Percentiles rank a stretch among this genome's conserved stretches.
Evolutionary conservation across 495 filamentous ascomycete genomes (phyloP).

Genomic region (Friedmanniomyces endolithicus): DNA sequence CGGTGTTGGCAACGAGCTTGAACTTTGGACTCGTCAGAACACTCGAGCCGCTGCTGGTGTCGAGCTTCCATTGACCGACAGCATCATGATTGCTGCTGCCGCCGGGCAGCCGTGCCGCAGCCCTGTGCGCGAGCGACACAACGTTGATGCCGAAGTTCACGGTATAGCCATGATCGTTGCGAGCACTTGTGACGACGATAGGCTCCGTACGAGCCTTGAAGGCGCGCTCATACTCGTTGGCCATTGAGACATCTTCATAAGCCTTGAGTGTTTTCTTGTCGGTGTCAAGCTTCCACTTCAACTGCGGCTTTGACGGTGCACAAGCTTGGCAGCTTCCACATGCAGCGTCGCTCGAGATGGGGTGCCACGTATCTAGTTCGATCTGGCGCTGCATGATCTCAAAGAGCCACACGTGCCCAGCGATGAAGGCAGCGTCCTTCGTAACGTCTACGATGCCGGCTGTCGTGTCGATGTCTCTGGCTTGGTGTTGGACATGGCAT

Average conservation of each 20-base stretch:
- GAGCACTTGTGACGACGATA: conserved; percentile 34
- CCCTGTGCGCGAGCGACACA: conserved; percentile 44
- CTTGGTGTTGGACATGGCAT: neutral
- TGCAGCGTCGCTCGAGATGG: neutral
- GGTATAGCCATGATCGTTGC: conserved; percentile 2
- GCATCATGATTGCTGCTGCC: neutral
- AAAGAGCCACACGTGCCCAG: conserved; percentile 3
- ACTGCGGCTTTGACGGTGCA: conserved; percentile 33
- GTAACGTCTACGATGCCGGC: neutral
- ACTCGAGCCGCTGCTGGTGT: conserved; percentile 21
- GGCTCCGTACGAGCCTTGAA: conserved; percentile 38
- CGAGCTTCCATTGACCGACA: conserved; percentile 21
- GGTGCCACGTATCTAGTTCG: neutral
- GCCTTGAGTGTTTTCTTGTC: conserved; percentile 16
- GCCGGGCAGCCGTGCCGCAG: conserved; percentile 24
- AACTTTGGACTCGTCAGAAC: neutral
- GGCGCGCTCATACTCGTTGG: conserved; percentile 36
- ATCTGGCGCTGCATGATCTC: conserved; percentile 8
- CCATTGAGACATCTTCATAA: conserved; percentile 37
- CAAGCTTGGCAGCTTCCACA: conserved; percentile 21
- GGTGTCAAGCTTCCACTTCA: conserved; percentile 30
- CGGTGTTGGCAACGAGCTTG: neutral
- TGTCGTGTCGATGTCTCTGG: neutral
- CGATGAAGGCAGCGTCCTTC: neutral
- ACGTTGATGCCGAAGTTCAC: conserved; percentile 44